A percentile compares a stretch with the other conserved stretches of the same genome.
phyloP scores from a whole-genome alignment of 2,329 filamentous ascomycete species.

The Aspergillus quadrilineatus region DNA sequence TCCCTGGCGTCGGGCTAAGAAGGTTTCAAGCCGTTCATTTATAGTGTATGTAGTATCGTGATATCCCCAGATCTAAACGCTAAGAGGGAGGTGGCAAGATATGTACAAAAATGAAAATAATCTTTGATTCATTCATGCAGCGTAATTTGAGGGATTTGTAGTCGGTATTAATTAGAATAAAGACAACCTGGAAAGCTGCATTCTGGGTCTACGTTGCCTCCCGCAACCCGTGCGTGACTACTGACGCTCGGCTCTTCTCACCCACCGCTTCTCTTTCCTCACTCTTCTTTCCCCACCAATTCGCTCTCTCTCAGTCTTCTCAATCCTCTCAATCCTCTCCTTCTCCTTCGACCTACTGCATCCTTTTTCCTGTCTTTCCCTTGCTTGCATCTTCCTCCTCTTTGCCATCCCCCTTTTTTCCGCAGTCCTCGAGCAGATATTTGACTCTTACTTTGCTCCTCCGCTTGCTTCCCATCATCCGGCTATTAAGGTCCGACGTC shows the following conservation, averaged over 20 bases:
- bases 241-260: slow-evolving; percentile 12
- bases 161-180: background rate
- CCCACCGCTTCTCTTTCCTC: slow-evolving; percentile 35
- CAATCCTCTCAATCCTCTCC: slow-evolving; percentile 4
- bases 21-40: slow-evolving; percentile 14
- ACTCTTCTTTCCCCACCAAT: slow-evolving; percentile 21
- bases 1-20: slow-evolving; percentile 24
- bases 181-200: slow-evolving; percentile 5
- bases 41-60: slow-evolving; percentile 4
- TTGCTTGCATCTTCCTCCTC: slow-evolving; percentile 12
- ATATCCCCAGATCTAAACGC: slow-evolving; percentile 6
- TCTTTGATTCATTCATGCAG: background rate
- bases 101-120: background rate
- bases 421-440: slow-evolving; percentile 16
- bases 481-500: slow-evolving; percentile 21
- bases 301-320: slow-evolving; percentile 5
- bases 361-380: slow-evolving; percentile 15
- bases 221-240: slow-evolving; percentile 29
- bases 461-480: slow-evolving; percentile 4
- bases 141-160: background rate
- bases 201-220: slow-evolving; percentile 31
- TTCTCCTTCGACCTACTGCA: slow-evolving; percentile 12
- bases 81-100: background rate
- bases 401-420: slow-evolving; percentile 11
- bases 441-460: slow-evolving; percentile 7